Evolutionary conservation across 768 basidiomycete genomes (phyloP).

Genomic region (Tubosaeta brunneosetosa): DNA sequence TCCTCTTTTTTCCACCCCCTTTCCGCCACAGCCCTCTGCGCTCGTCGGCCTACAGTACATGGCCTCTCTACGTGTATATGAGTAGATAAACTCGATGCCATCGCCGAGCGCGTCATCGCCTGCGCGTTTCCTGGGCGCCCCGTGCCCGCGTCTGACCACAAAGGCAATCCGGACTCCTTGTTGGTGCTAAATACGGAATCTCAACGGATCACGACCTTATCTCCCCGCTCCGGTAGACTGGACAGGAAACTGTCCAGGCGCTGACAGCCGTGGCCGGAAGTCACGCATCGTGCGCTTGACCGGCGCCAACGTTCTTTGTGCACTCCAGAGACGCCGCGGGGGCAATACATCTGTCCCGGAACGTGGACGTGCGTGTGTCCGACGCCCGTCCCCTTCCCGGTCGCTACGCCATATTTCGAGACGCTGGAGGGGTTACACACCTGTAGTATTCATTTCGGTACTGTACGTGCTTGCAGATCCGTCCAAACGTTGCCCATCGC

Average conservation of each 20-base stretch:
- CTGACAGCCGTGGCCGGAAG: slow-evolving; percentile 18
- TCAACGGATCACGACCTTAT: slow-evolving; percentile 31
- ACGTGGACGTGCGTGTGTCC: neutral
- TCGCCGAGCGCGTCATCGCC: slow-evolving; percentile 10
- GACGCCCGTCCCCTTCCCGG: neutral
- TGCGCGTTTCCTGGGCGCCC: neutral
- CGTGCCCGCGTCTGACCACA: neutral
- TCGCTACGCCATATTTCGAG: neutral
- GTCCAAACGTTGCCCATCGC: neutral
- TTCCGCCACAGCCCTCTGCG: slow-evolving; percentile 16
- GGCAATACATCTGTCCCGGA: slow-evolving; percentile 18
- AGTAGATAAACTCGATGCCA: slow-evolving; percentile 12
- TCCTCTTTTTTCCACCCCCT: slow-evolving; percentile 24
- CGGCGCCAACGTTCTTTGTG: slow-evolving; percentile 14
- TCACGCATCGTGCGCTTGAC: slow-evolving; percentile 10
- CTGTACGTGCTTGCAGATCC: slow-evolving; percentile 8
- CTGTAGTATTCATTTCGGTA: neutral
- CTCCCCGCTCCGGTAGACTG: slow-evolving; percentile 16
- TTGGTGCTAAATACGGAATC: slow-evolving; percentile 12
- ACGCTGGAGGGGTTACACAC: neutral
- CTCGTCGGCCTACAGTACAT: neutral
- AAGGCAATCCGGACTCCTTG: slow-evolving; percentile 8
- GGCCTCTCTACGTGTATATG: slow-evolving; percentile 3
- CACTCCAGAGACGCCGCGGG: slow-evolving; percentile 24
- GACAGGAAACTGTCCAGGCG: slow-evolving; percentile 4